These are phyloP conservation scores for Trichoderma sp. DNA, from an alignment of 2,329 filamentous ascomycete genomes.

Conservation along the genomic window DNA sequence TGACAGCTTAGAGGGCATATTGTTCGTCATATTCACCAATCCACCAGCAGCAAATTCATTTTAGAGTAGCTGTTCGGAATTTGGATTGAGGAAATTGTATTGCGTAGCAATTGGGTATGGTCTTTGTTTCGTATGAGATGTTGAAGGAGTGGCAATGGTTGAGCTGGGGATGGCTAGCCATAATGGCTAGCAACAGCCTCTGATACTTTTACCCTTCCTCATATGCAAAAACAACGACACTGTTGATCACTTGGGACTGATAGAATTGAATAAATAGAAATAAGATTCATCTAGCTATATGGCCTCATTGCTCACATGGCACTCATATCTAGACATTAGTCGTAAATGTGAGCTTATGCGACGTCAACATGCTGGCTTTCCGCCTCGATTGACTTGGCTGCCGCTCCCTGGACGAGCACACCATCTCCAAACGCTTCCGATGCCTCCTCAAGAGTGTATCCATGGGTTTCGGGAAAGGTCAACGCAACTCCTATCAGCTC, in stretches of 20 bases:
- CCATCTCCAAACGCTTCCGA: conserved; percentile 27
- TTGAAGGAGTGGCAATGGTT: background rate
- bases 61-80: background rate
- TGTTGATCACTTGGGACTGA: background rate
- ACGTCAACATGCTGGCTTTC: background rate
- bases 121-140: background rate
- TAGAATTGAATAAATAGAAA: background rate
- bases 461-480: conserved; percentile 36
- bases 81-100: background rate
- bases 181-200: background rate
- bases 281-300: background rate
- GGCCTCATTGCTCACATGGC: background rate
- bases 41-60: background rate
- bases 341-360: background rate
- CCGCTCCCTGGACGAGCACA: background rate
- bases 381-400: background rate
- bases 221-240: background rate
- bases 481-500: conserved; percentile 27
- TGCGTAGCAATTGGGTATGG: background rate
- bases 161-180: background rate
- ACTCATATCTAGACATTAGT: background rate
- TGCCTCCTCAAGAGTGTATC: conserved; percentile 28
- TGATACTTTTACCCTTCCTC: background rate
- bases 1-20: background rate
- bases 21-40: background rate